Conservation (phyloP, 106 monocot species). For the Gastrodia elata region DNA sequence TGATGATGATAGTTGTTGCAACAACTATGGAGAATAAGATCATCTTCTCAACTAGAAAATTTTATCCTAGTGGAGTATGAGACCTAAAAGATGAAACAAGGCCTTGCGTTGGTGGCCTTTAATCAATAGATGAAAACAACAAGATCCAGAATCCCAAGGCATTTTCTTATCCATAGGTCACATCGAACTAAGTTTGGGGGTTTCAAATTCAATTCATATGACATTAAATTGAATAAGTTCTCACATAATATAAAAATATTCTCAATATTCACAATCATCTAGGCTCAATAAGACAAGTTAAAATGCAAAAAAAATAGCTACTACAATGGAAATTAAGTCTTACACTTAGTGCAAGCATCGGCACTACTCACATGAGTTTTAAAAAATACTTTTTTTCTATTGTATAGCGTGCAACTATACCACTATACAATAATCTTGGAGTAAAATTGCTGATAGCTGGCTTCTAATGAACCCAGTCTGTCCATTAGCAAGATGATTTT, state of each 20-base stretch:
- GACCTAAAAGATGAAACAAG: not conserved
- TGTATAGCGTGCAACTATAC: no score
- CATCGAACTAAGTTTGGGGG: not conserved
- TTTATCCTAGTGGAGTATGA: not conserved
- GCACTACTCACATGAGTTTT: no score
- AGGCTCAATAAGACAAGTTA: not conserved
- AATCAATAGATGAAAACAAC: not conserved
- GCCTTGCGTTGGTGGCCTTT: not conserved
- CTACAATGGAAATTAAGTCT: no score
- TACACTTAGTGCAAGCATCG: no score
- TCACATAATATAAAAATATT: not conserved
- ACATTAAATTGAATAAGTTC: not conserved
- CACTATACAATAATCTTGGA: no score
- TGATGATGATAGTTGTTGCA: not conserved
- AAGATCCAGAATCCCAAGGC: not conserved
- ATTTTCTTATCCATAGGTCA: not conserved
- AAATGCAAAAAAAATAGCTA: not conserved
- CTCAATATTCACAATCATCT: not conserved
- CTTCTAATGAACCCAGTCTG: no score
- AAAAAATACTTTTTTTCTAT: no score
- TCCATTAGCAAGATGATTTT: no score
- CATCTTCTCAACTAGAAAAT: not conserved
- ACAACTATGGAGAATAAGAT: not conserved
- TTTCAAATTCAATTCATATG: constrained; percentile 1
- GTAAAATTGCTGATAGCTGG: no score